Evolutionary conservation across 2,329 filamentous ascomycete genomes (phyloP).

Genomic region (Aspergillus sp.): DNA sequence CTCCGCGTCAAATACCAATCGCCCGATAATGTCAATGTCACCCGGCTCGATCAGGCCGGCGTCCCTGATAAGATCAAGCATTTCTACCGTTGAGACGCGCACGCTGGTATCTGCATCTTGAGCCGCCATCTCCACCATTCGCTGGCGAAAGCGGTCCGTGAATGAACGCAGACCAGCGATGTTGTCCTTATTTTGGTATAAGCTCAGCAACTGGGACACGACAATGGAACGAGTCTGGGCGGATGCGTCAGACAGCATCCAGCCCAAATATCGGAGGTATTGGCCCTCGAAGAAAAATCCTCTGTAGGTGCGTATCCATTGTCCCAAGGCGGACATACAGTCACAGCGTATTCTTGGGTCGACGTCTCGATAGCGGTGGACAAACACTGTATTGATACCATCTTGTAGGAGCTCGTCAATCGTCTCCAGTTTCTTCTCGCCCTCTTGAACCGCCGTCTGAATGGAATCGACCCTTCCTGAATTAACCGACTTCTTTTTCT

Average conservation of each 20-base stretch:
- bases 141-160: constrained; percentile 78
- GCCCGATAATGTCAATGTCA: constrained; percentile 81
- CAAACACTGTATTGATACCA: constrained; percentile 85
- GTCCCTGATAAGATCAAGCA: constrained; percentile 72
- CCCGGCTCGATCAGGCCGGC: constrained; percentile 80
- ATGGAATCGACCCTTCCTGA: constrained; percentile 67
- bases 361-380: constrained; percentile 90
- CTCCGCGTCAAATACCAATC: constrained; percentile 82
- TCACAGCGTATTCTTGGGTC: constrained; percentile 82
- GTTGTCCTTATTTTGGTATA: constrained; percentile 74
- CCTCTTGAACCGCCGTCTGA: constrained; percentile 61
- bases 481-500: constrained; percentile 61
- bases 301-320: constrained; percentile 78
- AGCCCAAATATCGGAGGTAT: constrained; percentile 88
- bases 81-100: constrained; percentile 67
- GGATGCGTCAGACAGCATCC: constrained; percentile 80
- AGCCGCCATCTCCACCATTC: constrained; percentile 87
- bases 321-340: constrained; percentile 74
- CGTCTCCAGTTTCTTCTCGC: constrained; percentile 58
- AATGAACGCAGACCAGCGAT: constrained; percentile 72
- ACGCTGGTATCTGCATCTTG: constrained; percentile 74
- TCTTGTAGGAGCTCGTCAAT: constrained; percentile 68
- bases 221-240: constrained; percentile 72
- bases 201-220: constrained; percentile 66
- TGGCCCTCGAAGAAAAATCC: constrained; percentile 83